Base-by-base conservation (phyloP, 495 filamentous ascomycete genomes). In the Penicillium paxilli region DNA sequence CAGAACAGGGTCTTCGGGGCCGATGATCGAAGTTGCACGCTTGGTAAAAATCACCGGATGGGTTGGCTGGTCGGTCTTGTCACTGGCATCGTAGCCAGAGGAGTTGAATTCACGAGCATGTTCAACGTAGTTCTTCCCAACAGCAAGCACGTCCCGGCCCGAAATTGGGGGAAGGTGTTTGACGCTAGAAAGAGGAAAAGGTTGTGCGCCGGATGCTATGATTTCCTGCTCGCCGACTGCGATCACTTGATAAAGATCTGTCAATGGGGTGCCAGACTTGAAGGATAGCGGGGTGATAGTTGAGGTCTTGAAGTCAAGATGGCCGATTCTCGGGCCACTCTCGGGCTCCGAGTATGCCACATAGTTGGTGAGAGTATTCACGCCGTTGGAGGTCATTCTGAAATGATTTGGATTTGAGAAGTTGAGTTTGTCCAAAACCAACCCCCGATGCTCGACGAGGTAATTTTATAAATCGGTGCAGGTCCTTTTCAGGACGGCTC, bases 81-180 rank as follows among this genome's bases (percentile, higher is more conserved):
- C 76, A n/a, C 64, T 72, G 23, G 66, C 67, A 57, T 80, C 78
- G 55, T 73, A 83, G 1, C 80, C 79, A n/a, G 72, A 77, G 3
- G 61, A 64, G 50, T 79, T 77, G 60, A 80, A 81, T 52, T 81
- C 77, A 12, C 52, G 64, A 6, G 74, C 72, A 58, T 83, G 81
- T 51, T 81, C 77, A 24, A 62, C 67, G 62, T 83, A 83, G 45
- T 83, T 83, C 61, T 83, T 82, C 6, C 80, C 81, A 11, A 83
- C 73, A 4, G 72, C 73, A 1, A 83, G 64, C 7, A 83, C 62
- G 60, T 83, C 81, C n/a, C 80, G 69, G 7, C 67, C 78, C 7
- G 67, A 61, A 52, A 84, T 68, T 0, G 81, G 75, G 0, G 81
- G 65, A 2, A 80, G 70, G 8, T 78, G 48, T 44, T 74, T 70